phyloP scores from a whole-genome alignment of 2,329 filamentous ascomycete genomes.

The Diaporthe ilicicola region DNA sequence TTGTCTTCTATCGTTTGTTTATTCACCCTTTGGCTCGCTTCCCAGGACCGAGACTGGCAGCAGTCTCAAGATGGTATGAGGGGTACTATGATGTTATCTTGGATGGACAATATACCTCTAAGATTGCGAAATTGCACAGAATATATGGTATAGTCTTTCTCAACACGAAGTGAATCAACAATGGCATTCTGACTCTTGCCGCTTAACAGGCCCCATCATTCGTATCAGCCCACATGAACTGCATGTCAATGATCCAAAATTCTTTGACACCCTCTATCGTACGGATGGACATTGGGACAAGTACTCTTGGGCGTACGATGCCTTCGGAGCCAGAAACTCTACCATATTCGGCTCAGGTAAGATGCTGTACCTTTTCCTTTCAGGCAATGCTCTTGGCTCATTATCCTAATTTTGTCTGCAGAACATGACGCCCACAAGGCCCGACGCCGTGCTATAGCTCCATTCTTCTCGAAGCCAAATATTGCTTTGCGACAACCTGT shows the following conservation, averaged over 20 bases:
- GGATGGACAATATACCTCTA: conserved; percentile 52
- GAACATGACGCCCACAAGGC: conserved; percentile 28
- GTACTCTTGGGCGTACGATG: conserved; percentile 24
- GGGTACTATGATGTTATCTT: conserved; percentile 54
- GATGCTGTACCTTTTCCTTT: neutral
- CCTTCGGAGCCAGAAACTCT: conserved; percentile 2
- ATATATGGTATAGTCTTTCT: conserved; percentile 44
- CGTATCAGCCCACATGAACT: conserved; percentile 35
- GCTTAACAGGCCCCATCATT: conserved; percentile 32
- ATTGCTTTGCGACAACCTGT: conserved; percentile 4
- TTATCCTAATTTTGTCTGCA: neutral
- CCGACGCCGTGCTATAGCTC: conserved; percentile 9
- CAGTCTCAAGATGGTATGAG: conserved; percentile 50
- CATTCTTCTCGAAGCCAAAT: conserved; percentile 21
- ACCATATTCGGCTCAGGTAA: conserved; percentile 24
- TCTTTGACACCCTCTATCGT: conserved; percentile 33
- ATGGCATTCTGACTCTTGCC: neutral
- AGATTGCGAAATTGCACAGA: conserved; percentile 52
- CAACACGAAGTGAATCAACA: too few relatives aligned
- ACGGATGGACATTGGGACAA: conserved; percentile 29
- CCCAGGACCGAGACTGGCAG: conserved; percentile 50
- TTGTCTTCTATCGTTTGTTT: conserved; percentile 42
- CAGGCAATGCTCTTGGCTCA: neutral
- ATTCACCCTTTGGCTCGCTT: conserved; percentile 50
- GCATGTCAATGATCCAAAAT: conserved; percentile 31